Conservation (phyloP, 1,284 basidiomycete genomes). For the Boletus austroedulis region DNA sequence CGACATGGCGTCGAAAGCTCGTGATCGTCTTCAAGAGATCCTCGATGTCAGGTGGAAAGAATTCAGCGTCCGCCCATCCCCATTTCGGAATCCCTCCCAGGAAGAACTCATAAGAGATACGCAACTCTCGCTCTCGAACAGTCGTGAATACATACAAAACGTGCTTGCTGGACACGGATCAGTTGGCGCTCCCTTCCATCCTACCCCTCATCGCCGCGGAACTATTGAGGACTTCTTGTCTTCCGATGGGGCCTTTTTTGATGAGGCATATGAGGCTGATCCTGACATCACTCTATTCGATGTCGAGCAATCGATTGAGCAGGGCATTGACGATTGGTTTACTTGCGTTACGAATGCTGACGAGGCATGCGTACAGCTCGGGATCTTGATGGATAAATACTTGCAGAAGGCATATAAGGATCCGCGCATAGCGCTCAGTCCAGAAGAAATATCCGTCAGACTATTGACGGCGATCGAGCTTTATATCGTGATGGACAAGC, state of each 20-base stretch:
- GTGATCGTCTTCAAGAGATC: neutral
- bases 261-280: conserved; percentile 3
- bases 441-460: neutral
- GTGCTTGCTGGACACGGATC: neutral
- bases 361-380: neutral
- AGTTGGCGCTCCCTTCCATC: conserved; percentile 9
- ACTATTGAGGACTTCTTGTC: conserved; percentile 19
- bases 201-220: neutral
- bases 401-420: neutral
- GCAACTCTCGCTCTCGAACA: conserved; percentile 28
- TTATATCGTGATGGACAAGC: neutral
- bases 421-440: neutral
- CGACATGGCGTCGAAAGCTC: conserved; percentile 1
- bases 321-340: neutral
- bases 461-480: neutral
- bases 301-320: conserved; percentile 28
- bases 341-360: neutral
- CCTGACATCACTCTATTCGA: conserved; percentile 30
- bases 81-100: conserved; percentile 23
- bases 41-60: conserved; percentile 2
- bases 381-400: neutral
- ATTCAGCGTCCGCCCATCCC: neutral
- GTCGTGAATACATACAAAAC: neutral
- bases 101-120: conserved; percentile 31
- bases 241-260: conserved; percentile 13